Evolutionary conservation across 2,329 filamentous ascomycete genomes (phyloP).

Genomic region (Phyllosticta paracitricarpa): DNA sequence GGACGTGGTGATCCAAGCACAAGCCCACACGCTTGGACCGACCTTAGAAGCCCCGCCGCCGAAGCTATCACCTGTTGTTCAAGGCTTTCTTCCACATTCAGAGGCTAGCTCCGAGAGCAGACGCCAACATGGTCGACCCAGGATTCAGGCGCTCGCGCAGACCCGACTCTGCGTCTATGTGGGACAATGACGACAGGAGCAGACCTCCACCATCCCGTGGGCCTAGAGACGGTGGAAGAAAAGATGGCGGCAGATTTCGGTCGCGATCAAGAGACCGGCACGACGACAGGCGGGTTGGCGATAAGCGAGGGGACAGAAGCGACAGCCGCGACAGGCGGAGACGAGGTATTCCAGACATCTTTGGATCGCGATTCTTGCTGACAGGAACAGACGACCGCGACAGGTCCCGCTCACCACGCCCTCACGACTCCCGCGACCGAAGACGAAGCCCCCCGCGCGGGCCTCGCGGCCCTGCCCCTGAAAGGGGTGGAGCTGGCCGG

Average conservation of each 20-base stretch:
- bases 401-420: background rate
- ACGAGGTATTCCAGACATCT: background rate
- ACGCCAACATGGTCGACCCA: slow-evolving; percentile 10
- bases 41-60: background rate
- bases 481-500: background rate
- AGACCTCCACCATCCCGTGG: background rate
- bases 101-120: background rate
- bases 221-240: background rate
- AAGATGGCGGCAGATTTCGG: slow-evolving; percentile 15
- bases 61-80: background rate
- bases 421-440: background rate
- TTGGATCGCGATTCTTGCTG: background rate
- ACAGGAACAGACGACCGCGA: background rate
- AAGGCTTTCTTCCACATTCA: background rate
- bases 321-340: slow-evolving; percentile 8
- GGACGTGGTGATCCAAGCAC: background rate
- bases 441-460: slow-evolving; percentile 5
- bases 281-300: slow-evolving; percentile 13
- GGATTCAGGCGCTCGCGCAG: slow-evolving; percentile 11
- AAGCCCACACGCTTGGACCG: background rate
- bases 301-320: slow-evolving; percentile 14
- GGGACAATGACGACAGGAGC: slow-evolving; percentile 10
- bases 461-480: background rate
- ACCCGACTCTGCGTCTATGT: slow-evolving; percentile 11
- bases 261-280: slow-evolving; percentile 17